These are phyloP conservation scores for Casaregolazyma suthepensis DNA, from an alignment of 1,139 yeast species.

Conservation along the genomic window DNA sequence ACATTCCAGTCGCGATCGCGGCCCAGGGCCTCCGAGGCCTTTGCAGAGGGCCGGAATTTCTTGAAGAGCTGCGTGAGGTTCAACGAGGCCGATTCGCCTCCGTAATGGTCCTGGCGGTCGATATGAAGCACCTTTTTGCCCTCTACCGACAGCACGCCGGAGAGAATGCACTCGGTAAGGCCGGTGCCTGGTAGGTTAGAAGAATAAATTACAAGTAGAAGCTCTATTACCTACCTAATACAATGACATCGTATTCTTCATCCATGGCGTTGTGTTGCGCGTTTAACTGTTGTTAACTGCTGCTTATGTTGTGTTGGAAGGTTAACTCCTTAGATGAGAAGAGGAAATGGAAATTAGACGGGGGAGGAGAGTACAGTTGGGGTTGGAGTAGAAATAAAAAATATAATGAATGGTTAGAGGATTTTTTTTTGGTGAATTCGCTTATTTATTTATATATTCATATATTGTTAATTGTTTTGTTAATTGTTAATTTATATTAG, in stretches of 20 bases:
- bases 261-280: constrained; percentile 52
- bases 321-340: background rate
- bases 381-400: background rate
- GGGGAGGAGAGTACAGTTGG: background rate
- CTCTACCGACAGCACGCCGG: constrained; percentile 91
- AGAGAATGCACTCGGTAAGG: constrained; percentile 89
- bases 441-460: too few relatives aligned
- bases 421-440: too few relatives aligned
- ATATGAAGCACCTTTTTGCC: constrained; percentile 95
- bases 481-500: too few relatives aligned
- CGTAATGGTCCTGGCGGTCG: constrained; percentile 94
- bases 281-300: too few relatives aligned
- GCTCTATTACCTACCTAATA: constrained; percentile 50
- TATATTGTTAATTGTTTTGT: too few relatives aligned
- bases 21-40: constrained; percentile 67
- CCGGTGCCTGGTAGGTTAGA: constrained; percentile 45
- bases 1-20: constrained; percentile 98
- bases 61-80: constrained; percentile 46
- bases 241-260: constrained; percentile 91
- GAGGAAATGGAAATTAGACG: background rate
- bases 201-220: background rate
- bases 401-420: too few relatives aligned
- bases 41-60: constrained; percentile 37
- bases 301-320: background rate
- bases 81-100: constrained; percentile 70